These are phyloP conservation scores for Lichtheimia ornata DNA, from an alignment of 371 early-diverging fungal genomes.

Conservation along the genomic window DNA sequence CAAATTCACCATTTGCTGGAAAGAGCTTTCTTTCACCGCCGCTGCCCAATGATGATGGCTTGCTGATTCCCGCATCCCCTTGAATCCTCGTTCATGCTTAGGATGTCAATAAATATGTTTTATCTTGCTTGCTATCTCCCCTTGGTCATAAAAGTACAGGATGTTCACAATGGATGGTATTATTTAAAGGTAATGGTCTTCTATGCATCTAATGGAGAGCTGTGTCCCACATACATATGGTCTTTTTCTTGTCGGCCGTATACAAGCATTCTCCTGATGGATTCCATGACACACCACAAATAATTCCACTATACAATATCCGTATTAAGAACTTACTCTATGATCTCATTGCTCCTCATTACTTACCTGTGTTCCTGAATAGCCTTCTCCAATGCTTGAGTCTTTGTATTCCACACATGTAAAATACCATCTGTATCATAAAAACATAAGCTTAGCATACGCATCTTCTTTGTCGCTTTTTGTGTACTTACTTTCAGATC, in stretches of 20 bases:
- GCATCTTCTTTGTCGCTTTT: neutral
- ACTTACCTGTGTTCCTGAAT: constrained; percentile 59
- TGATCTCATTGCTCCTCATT: neutral
- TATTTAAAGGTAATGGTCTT: no score
- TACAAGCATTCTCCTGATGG: constrained; percentile 60
- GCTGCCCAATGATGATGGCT: no score
- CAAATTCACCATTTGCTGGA: no score
- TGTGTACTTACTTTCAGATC: constrained; percentile 61
- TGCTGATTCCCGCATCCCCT: no score
- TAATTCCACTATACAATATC: constrained; percentile 33
- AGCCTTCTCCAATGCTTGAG: constrained; percentile 49
- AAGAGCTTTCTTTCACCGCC: no score
- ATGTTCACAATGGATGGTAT: no score
- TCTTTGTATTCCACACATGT: constrained; percentile 74
- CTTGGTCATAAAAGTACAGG: no score
- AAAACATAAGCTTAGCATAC: neutral
- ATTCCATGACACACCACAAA: constrained; percentile 70
- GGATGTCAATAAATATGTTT: no score
- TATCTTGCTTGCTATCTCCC: no score
- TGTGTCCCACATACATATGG: constrained; percentile 64
- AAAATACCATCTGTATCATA: constrained; percentile 62
- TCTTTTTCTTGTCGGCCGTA: constrained; percentile 76
- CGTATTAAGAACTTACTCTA: neutral
- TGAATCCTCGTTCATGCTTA: no score
- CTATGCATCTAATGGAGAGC: constrained; percentile 7